Base-by-base conservation (phyloP, 768 basidiomycete genomes). In the Rhodotorula sphaerocarpa region DNA sequence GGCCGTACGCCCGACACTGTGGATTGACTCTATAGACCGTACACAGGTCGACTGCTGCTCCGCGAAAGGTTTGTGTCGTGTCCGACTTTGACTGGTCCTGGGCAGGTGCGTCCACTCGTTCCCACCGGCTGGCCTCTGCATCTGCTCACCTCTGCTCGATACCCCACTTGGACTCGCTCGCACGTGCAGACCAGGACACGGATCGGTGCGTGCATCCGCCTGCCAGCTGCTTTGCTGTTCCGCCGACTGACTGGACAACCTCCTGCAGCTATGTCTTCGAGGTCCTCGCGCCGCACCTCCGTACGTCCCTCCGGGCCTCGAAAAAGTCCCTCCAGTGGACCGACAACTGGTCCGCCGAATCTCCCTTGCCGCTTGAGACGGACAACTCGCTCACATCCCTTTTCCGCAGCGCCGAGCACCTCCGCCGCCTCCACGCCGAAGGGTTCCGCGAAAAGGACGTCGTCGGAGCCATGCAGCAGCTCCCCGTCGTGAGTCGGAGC, bases 121-220 rank as follows among this genome's bases (percentile, higher is more conserved):
- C n/a, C n/a, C n/a, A n/a, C n/a, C n/a, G n/a, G n/a, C n/a, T n/a
- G n/a, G n/a, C n/a, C n/a, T n/a, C n/a, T n/a, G n/a, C n/a, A n/a
- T n/a, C n/a, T n/a, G n/a, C n/a, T n/a, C n/a, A n/a, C n/a, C n/a
- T n/a, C n/a, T n/a, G n/a, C n/a, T n/a, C n/a, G n/a, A n/a, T n/a
- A n/a, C n/a, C n/a, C n/a, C n/a, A n/a, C n/a, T n/a, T n/a, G n/a
- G n/a, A n/a, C n/a, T n/a, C n/a, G n/a, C n/a, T n/a, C n/a, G n/a
- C n/a, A n/a, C n/a, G n/a, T n/a, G 84, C 85, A 57, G 93, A 99
- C 77, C 92, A 97, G 78, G 95, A 99, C 78, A 86, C 91, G 1
- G 95, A 97, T 76, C 80, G 91, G 76, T 99, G 51, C 57, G 50
- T 11, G 83, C 78, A 25, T 3, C 31, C 41, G 23, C n/a, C 15